Base-by-base conservation (phyloP, 306 rosid genomes). In the Fagus crenata region DNA sequence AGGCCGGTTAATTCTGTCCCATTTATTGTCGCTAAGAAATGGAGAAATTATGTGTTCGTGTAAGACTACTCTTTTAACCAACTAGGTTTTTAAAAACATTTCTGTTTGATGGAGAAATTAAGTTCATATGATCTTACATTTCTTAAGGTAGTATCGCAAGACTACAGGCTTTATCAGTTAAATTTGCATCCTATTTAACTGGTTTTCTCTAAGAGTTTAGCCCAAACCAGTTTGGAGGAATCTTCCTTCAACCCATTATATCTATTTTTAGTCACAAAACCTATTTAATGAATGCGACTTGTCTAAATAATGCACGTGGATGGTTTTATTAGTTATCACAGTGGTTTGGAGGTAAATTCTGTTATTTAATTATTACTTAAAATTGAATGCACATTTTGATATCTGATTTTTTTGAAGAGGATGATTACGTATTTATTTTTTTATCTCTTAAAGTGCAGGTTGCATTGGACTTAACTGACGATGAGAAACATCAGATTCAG, bases 401-500 rank as follows among this genome's bases (percentile, higher is more conserved):
- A 1, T 12, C 22, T 69, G 73, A 71, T 65, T 36, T 53, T 70
- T 6, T 49, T 22, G 15, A 18, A 72, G 41, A 76, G 65, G n/a
- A 36, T 36, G 22, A 32, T 17, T 71, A 8, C 18, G 2, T 17
- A 58, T 12, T 75, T 28, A 6, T 12, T 46, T 1, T 46, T 46
- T 71, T 35, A 13, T 22, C 36, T 67, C 60, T 74, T 71, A 12
- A 33, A 82, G 28, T 71, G 82, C 78, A 95, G 97, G 84, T 92
- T 86, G 97, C 97, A 1, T 75, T 95, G 89, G 97, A 95, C 42
- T 81, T 92, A 70, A 87, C 93, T 8, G 94, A 84, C 6, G 93
- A 90, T 51, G 96, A 95, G 49, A 92, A 90, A 84, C 70, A 82
- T 56, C 86, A 85, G 79, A 81, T 90, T 69, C 89, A 88, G 78